Evolutionary conservation across 2,329 filamentous ascomycete species (phyloP).

Genomic region (Phyllosticta citrichinensis): DNA sequence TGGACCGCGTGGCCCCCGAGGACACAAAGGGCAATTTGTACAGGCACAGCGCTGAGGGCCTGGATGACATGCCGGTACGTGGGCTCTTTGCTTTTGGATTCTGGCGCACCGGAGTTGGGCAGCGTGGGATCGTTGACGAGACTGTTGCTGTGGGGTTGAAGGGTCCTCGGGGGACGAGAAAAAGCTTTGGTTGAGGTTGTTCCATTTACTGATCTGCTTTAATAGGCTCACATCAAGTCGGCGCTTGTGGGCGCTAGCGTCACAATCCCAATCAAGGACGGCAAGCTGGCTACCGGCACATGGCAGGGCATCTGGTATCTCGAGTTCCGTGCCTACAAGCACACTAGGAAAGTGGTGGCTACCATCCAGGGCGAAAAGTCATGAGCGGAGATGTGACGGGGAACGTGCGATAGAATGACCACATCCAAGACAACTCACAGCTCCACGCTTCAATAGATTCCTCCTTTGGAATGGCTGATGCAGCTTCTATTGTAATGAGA

Average conservation of each 20-base stretch:
- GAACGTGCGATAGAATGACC: background rate
- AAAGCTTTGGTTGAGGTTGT: background rate
- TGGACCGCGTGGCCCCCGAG: constrained; percentile 82
- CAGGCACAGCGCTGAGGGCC: constrained; percentile 75
- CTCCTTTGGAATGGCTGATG: background rate
- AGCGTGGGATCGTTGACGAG: background rate
- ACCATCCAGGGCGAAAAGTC: constrained; percentile 83
- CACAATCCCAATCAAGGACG: constrained; percentile 82
- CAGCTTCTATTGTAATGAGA: background rate
- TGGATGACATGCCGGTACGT: constrained; percentile 83
- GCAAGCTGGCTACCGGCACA: constrained; percentile 58
- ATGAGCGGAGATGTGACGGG: constrained; percentile 16
- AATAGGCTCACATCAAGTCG: constrained; percentile 81
- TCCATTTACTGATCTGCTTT: background rate
- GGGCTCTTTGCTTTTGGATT: background rate
- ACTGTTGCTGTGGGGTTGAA: background rate
- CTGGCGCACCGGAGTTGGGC: background rate
- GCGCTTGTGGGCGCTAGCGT: constrained; percentile 81
- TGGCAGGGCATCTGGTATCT: constrained; percentile 95
- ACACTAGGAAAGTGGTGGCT: constrained; percentile 73
- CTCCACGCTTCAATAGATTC: background rate
- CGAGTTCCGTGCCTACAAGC: constrained; percentile 71
- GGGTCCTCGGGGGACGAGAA: background rate
- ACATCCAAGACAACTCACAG: too few species aligned
- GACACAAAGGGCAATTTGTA: constrained; percentile 61